Evolutionary conservation across 805 yeast species (phyloP).

Genomic region (Brettanomyces naardenensis): DNA sequence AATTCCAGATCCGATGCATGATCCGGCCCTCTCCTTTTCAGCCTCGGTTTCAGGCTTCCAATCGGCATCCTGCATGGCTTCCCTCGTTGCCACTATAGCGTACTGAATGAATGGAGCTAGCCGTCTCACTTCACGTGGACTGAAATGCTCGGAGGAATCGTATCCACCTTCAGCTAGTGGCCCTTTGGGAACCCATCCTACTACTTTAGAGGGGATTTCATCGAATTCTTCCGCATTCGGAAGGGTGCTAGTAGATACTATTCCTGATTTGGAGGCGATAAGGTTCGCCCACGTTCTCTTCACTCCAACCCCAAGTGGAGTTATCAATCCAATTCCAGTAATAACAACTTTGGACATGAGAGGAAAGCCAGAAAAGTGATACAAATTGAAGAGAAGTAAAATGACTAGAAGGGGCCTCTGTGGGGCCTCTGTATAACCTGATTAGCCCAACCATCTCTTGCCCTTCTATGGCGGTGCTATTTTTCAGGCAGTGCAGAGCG

Average conservation of each 20-base stretch:
- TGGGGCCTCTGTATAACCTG: too few relatives aligned
- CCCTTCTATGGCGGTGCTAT: too few relatives aligned
- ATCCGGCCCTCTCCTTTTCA: conserved; percentile 45
- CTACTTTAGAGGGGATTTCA: conserved; percentile 61
- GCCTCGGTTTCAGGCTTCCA: conserved; percentile 34
- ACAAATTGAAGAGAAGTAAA: background rate
- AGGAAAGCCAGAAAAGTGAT: background rate
- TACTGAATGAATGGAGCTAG: conserved; percentile 70
- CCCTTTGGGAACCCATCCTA: conserved; percentile 59
- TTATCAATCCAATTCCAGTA: conserved; percentile 82
- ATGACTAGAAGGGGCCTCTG: background rate
- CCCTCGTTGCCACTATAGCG: conserved; percentile 67
- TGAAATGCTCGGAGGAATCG: conserved; percentile 44
- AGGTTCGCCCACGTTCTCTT: conserved; percentile 45
- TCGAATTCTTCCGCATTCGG: conserved; percentile 38
- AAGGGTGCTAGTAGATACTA: conserved; percentile 42
- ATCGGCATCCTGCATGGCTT: conserved; percentile 67
- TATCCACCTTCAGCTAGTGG: conserved; percentile 36
- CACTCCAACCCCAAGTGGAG: conserved; percentile 78
- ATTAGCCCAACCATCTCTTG: too few relatives aligned
- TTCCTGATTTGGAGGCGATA: conserved; percentile 46
- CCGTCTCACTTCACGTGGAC: conserved; percentile 44
- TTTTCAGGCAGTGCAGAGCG: background rate
- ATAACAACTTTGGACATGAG: conserved; percentile 91
- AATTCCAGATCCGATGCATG: conserved; percentile 88